Conservation (phyloP, 2,329 filamentous ascomycete species). For the Epichloe uncinata region DNA sequence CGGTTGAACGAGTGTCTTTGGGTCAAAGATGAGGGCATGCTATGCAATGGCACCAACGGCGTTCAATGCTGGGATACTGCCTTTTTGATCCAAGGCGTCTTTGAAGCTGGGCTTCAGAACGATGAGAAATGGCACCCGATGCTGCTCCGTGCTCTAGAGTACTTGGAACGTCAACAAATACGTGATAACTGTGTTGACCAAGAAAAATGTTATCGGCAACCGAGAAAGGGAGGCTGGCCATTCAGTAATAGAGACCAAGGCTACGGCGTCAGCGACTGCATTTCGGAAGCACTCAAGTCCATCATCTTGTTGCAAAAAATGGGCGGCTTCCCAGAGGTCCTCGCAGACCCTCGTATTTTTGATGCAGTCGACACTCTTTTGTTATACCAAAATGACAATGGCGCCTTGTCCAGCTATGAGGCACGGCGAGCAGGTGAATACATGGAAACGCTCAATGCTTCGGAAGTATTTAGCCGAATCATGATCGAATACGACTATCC, state of each 20-base stretch:
- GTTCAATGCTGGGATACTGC: constrained; percentile 96
- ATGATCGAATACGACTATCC: constrained; percentile 99
- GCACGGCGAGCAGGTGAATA: constrained; percentile 61
- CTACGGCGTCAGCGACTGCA: constrained; percentile 91
- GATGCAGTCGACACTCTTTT: constrained; percentile 85
- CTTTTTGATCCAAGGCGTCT: constrained; percentile 72
- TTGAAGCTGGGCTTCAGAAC: constrained; percentile 65
- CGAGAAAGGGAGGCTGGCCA: constrained; percentile 85
- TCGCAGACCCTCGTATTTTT: constrained; percentile 66
- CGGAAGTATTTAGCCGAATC: constrained; percentile 90
- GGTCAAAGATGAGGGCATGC: constrained; percentile 85
- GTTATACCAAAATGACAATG: constrained; percentile 76
- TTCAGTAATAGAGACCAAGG: constrained; percentile 90
- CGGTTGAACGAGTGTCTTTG: constrained; percentile 78
- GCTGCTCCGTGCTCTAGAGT: constrained; percentile 69
- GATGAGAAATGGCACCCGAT: constrained; percentile 70
- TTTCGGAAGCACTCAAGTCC: constrained; percentile 79
- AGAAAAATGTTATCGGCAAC: constrained; percentile 74
- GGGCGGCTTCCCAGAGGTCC: constrained; percentile 57
- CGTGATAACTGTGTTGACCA: constrained; percentile 68
- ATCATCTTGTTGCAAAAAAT: constrained; percentile 74
- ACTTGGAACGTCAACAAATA: constrained; percentile 85
- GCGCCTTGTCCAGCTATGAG: constrained; percentile 87
- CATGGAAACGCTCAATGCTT: constrained; percentile 81
- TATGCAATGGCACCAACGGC: constrained; percentile 94